Base-by-base conservation (phyloP, 108 stramenopile species). In the Conticribra guillardii region DNA sequence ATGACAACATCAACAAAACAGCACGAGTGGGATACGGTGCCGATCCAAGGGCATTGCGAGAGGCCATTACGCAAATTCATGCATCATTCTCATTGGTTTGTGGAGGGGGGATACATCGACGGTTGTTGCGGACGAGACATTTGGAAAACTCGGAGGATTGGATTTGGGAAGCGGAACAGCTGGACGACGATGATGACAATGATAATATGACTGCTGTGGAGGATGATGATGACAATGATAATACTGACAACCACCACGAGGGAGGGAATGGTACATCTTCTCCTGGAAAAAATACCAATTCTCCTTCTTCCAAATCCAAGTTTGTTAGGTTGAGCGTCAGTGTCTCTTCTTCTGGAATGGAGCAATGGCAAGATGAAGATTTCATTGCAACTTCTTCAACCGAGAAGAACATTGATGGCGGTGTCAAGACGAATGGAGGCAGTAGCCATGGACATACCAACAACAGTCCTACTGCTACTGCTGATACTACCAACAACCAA, bases 41-140 rank as follows among this genome's bases (percentile, higher is more conserved):
- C 0, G 85, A 84, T 62, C 81, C 91, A 16, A 29, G 66, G n/a
- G 86, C 89, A 23, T 59, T 93, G 32, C 49, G 67, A 24, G 51
- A 77, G 1, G 68, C 85, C 24, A 67, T 93, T 14, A 62, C 76
- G 65, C 74, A 64, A 19, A 72, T 66, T 41, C 85, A 88, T 58
- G 26, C 64, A 14, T 53, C 83, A 2, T 93, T 93, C 75, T 85
- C 84, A 33, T 48, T 93, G 18, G 52, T 93, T 18, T 61, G 70
- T 16, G 85, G 87, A 33, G 91, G 91, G 15, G 88, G 91, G 3
- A 84, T 93, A 61, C 70, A 82, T 60, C 34, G 29, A 17, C 63
- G 82, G 29, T 57, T 93, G 16, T 41, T 81, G 21, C 55, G 65
- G 29, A 72, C 75, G 33, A 60, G 60, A 15, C 64, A 48, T 54